Evolutionary conservation across 2,329 filamentous ascomycete genomes (phyloP).

Genomic region (Apiospora marii): DNA sequence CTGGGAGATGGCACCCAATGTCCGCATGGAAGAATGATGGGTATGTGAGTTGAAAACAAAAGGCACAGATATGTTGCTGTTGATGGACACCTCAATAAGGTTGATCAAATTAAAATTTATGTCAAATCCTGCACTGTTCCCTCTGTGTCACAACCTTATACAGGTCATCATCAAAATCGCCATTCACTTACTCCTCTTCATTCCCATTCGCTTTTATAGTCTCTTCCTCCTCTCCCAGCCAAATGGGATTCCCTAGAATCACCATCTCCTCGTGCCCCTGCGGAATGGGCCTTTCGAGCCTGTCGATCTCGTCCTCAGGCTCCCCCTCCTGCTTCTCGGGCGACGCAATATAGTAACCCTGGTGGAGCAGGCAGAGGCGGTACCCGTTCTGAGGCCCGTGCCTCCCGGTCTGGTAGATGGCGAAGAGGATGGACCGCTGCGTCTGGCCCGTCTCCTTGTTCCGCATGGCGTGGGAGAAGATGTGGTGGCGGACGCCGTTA

Average conservation of each 20-base stretch:
- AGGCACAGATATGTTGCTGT: background rate
- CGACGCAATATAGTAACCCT: conserved; percentile 6
- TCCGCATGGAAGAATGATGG: background rate
- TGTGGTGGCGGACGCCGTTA: conserved; percentile 1
- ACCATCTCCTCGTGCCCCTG: conserved; percentile 22
- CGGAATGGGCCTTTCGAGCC: conserved; percentile 1
- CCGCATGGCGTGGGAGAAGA: background rate
- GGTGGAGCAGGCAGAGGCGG: conserved; percentile 14
- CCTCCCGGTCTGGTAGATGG: conserved; percentile 9
- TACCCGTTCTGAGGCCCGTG: conserved; percentile 22
- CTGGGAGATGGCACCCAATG: background rate
- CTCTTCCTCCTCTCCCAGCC: background rate
- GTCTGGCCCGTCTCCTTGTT: conserved; percentile 3
- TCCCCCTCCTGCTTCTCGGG: background rate
- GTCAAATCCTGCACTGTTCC: too few relatives aligned
- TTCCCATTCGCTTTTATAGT: background rate
- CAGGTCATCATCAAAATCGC: too few relatives aligned
- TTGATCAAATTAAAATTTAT: too few relatives aligned
- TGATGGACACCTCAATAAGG: background rate
- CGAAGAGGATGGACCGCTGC: background rate
- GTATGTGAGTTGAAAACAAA: background rate
- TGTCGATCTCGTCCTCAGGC: conserved; percentile 8
- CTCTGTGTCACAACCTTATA: too few relatives aligned
- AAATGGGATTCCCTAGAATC: background rate
- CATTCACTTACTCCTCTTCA: background rate